Base-by-base conservation (phyloP, 1,139 yeast species). In the Kodamaea derodonti region DNA sequence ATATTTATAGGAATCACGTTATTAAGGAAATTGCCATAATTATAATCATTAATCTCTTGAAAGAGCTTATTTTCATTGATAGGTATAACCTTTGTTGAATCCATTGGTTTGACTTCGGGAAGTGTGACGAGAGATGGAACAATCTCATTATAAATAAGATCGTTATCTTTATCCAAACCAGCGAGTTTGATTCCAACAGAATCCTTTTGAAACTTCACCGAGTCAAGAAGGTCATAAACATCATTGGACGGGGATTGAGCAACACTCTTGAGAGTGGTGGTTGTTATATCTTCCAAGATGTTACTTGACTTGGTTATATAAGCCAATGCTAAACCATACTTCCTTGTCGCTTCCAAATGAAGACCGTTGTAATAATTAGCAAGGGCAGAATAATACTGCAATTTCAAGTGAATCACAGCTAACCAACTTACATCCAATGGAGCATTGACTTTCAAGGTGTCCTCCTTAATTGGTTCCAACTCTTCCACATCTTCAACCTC, bases 1-100 rank as follows among this genome's bases (percentile, higher is more conserved):
- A 90, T 86, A 30, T 81, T 77, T 49, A 88, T 68, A 2, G 98
- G 97, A 7, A 92, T 81, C 17, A 92, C 85, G 44, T 82, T 84
- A 36, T 72, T 82, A 57, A 84, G 86, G 32, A 92, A 69, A 34
- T 69, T 68, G 18, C 66, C 61, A 30, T 78, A 71, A 42, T 78
- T 78, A 38, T 76, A 75, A 22, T 77, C 79, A 38, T 75, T 78
- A n/a, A 65, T 52, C 39, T 61, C 64, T 33, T 58, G 57, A 43
- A 69, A 65, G 6, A 52, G 29, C 6, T 52, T 43, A 30, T 61
- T 65, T 20, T 63, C 53, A 36, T 52, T 58, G 49, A 86, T 65
- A 4, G 80, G 72, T 3, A 78, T 69, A 0, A 81, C 66, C 49
- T 84, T 85, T 2, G 85, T 81, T 22, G 92, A 86, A 39, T 85